Evolutionary conservation across 257 asterid species (phyloP).

Genomic region (Anisodus tanguticus): DNA sequence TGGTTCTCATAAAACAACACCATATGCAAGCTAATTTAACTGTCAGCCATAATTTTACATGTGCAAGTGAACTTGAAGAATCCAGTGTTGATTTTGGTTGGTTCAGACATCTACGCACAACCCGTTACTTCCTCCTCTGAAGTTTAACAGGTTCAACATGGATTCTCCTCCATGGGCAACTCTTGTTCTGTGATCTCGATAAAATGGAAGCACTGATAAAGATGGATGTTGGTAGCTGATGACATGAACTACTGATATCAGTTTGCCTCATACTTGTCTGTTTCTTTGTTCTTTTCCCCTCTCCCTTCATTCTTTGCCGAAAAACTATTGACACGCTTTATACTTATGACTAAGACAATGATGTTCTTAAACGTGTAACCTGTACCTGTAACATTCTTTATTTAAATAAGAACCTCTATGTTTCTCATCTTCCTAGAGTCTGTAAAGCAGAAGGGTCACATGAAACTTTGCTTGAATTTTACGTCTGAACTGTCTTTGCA

Average conservation of each 20-base stretch:
- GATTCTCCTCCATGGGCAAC: constrained; percentile 21
- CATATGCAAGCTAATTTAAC: constrained; percentile 6
- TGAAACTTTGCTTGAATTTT: not conserved
- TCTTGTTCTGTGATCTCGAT: not conserved
- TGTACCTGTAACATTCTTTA: constrained; percentile 16
- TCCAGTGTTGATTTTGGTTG: not conserved
- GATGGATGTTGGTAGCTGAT: constrained; percentile 27
- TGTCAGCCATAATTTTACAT: not conserved
- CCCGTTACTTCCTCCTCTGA: not conserved
- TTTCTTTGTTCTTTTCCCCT: constrained; percentile 9
- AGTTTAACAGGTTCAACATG: not conserved
- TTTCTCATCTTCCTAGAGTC: not conserved
- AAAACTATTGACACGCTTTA: not conserved
- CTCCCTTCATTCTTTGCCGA: constrained; percentile 13
- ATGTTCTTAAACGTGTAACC: constrained; percentile 25
- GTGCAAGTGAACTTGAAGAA: not conserved
- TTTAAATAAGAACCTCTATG: constrained; percentile 14
- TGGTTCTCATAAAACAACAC: constrained; percentile 2
- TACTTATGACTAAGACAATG: constrained; percentile 17
- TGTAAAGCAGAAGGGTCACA: not conserved
- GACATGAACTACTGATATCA: not conserved
- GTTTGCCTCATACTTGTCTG: not conserved
- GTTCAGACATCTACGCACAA: constrained; percentile 16
- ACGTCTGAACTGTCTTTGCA: not conserved
- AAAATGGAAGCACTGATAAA: constrained; percentile 22